Evolutionary conservation across 2,329 filamentous ascomycete genomes (phyloP).

Genomic region (Fusarium domesticum): DNA sequence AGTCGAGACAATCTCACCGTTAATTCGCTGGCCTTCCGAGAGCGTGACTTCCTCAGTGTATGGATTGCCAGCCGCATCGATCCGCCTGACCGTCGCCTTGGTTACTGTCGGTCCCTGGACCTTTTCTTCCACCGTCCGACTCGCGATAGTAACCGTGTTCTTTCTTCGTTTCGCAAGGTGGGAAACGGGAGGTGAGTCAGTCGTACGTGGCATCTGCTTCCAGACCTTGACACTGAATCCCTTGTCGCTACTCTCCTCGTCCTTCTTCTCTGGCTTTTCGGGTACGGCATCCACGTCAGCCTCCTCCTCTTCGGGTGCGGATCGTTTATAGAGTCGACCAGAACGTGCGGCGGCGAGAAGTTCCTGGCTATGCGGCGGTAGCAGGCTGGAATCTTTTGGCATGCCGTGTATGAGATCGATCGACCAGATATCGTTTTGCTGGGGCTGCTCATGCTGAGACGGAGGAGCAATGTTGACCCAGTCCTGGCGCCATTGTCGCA

Average conservation of each 20-base stretch:
- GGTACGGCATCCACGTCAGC: slow-evolving; percentile 45
- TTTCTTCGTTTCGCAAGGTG: slow-evolving; percentile 62
- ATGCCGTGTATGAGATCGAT: slow-evolving; percentile 72
- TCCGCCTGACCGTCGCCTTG: slow-evolving; percentile 74
- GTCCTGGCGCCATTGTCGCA: slow-evolving; percentile 84
- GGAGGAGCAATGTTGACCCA: slow-evolving; percentile 66
- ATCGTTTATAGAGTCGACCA: slow-evolving; percentile 71
- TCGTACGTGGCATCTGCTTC: slow-evolving; percentile 60
- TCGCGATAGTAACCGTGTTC: slow-evolving; percentile 56
- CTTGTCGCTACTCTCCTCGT: slow-evolving; percentile 55
- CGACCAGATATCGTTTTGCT: slow-evolving; percentile 68
- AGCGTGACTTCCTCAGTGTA: slow-evolving; percentile 83
- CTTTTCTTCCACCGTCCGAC: slow-evolving; percentile 47
- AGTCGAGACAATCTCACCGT: slow-evolving; percentile 74
- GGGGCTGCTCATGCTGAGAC: slow-evolving; percentile 58
- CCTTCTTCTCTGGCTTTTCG: slow-evolving; percentile 59
- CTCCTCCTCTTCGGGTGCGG: slow-evolving; percentile 62
- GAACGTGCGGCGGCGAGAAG: slow-evolving; percentile 78
- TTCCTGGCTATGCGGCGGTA: slow-evolving; percentile 77
- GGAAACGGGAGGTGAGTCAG: slow-evolving; percentile 51
- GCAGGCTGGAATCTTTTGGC: slow-evolving; percentile 78
- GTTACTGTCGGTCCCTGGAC: slow-evolving; percentile 58
- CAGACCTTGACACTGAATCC: slow-evolving; percentile 58
- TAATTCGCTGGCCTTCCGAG: slow-evolving; percentile 72
- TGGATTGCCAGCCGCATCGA: slow-evolving; percentile 75